Conservation (phyloP, 2,329 filamentous ascomycete genomes). For the Ascocoryne sarcoides region DNA sequence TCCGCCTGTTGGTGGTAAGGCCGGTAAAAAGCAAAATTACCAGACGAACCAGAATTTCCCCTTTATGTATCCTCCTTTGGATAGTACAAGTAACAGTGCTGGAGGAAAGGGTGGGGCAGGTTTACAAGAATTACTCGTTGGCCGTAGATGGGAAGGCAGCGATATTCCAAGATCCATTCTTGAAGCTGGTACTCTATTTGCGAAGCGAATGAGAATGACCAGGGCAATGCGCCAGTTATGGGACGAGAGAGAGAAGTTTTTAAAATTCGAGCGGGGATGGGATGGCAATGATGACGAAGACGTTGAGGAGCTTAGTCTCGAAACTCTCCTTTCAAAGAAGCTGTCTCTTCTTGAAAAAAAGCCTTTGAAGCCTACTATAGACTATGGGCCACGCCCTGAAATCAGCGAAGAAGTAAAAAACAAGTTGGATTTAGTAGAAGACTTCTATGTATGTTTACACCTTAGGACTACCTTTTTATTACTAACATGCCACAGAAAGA, state of each 20-base stretch:
- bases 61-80: constrained; percentile 90
- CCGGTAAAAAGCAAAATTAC: constrained; percentile 97
- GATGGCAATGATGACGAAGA: constrained; percentile 38
- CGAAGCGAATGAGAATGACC: constrained; percentile 81
- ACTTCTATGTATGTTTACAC: constrained; percentile 65
- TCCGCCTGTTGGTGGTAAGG: constrained; percentile 77
- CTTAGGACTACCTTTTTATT: not conserved
- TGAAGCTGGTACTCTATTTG: constrained; percentile 89
- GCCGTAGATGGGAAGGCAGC: constrained; percentile 83
- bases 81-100: constrained; percentile 78
- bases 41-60: constrained; percentile 99
- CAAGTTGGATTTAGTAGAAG: constrained; percentile 65
- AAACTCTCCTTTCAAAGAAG: constrained; percentile 34
- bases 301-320: constrained; percentile 33
- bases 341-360: constrained; percentile 35
- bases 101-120: constrained; percentile 82
- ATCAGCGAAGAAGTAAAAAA: constrained; percentile 49
- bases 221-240: constrained; percentile 87
- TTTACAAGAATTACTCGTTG: constrained; percentile 70
- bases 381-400: constrained; percentile 42
- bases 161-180: constrained; percentile 91
- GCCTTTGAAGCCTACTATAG: constrained; percentile 31
- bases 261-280: constrained; percentile 91
- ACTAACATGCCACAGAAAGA: constrained; percentile 46
- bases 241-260: constrained; percentile 85